These are phyloP conservation scores for Phytophthora megakarya DNA, from an alignment of 352 stramenopile genomes.

Conservation along the genomic window DNA sequence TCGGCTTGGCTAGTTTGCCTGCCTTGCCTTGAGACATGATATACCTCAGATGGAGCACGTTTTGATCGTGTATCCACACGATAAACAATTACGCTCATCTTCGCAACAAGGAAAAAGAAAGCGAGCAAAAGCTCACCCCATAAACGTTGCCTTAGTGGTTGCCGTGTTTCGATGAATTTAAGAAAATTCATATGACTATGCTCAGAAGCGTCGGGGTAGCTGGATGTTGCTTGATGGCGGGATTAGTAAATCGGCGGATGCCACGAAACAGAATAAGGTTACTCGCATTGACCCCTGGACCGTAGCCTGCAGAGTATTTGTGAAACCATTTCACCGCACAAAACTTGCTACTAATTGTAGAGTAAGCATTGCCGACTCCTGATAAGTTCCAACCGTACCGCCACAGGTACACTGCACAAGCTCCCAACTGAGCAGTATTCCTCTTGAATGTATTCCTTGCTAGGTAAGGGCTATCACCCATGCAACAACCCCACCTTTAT, in stretches of 20 bases:
- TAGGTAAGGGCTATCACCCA: neutral
- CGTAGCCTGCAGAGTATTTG: slow-evolving; percentile 4
- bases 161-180: neutral
- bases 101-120: slow-evolving; percentile 16
- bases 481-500: neutral
- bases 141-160: slow-evolving; percentile 11
- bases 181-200: neutral
- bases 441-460: neutral
- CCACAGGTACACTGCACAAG: slow-evolving; percentile 25
- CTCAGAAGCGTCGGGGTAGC: slow-evolving; percentile 18
- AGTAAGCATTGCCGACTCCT: slow-evolving; percentile 10
- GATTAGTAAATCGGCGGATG: slow-evolving; percentile 15
- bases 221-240: slow-evolving; percentile 22
- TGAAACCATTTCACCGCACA: slow-evolving; percentile 23
- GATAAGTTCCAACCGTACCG: slow-evolving; percentile 13
- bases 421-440: slow-evolving; percentile 8
- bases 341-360: slow-evolving; percentile 23
- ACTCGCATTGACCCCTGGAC: neutral
- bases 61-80: neutral
- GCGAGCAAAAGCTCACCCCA: slow-evolving; percentile 26
- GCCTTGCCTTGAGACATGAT: neutral
- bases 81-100: neutral
- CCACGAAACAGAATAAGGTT: slow-evolving; percentile 21
- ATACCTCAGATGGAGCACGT: neutral
- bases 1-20: neutral